Base-by-base conservation (phyloP, 1,139 yeast genomes). In the Pichia sp. region DNA sequence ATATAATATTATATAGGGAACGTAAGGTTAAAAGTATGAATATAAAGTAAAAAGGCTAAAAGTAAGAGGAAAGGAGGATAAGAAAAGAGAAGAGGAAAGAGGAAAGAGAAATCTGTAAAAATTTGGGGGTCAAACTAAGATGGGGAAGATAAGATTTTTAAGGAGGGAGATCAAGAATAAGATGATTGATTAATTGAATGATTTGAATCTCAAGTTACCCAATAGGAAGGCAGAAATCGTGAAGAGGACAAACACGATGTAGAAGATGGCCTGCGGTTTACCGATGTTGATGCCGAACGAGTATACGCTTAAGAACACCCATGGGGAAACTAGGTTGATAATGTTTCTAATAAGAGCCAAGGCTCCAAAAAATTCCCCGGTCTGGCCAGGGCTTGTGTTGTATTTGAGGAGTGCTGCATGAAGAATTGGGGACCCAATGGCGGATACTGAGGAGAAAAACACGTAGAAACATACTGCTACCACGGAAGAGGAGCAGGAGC, bases 331-430 rank as follows among this genome's bases (percentile, higher is more conserved):
- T 21, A 78, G 59, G 62, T 67, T 65, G 2, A 73, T 65, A 1
- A 71, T 47, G 52, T 76, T 76, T 60, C 76, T 70, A 23, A 76
- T 60, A 40, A 79, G 60, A 0, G 83, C 77, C 53, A 79, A 64
- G 1, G 77, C 80, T 2, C 83, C 83, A 62, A 78, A 78, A 50
- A 77, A 71, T 59, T 78, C 81, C 12, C 85, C 84, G 3, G 76
- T 70, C 55, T 70, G 71, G 21, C 72, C 71, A 28, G 72, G 71
- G 2, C 74, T 72, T 16, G 53, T 28, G 48, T 74, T 74, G 59
- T 78, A 79, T 62, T 82, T 82, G 53, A 80, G 74, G 39, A 82
- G 62, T 2, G 80, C 61, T 5, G 79, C 71, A 54, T 76, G 78
- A 26, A 81, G 55, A 1, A 79, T 70, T 0, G 87, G 87, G 0